A percentile compares a stretch with the other conserved stretches of the same genome.
Conservation (phyloP, 179 eudicot genomes). For the Corrigiola litoralis region DNA sequence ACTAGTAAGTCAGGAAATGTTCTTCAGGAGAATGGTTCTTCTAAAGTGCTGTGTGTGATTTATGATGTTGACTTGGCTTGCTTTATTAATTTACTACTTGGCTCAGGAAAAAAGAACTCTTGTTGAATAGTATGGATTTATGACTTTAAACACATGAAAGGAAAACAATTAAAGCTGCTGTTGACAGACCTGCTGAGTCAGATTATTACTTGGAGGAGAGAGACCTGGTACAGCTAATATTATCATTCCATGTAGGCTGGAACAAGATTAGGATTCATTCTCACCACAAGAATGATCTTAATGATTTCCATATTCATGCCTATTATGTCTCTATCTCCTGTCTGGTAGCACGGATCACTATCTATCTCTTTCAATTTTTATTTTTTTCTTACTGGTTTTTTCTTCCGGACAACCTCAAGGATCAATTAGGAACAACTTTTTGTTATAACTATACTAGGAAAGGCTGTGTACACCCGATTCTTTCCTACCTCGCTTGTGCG, state of each 20-base stretch:
- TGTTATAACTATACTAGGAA: too few species aligned
- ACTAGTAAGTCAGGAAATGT: too few species aligned
- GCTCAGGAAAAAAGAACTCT: neutral
- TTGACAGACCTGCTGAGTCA: conserved; percentile 13
- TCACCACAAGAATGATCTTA: conserved; percentile 18
- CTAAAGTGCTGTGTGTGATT: too few species aligned
- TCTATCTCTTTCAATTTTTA: conserved; percentile 1
- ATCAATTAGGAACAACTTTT: too few species aligned
- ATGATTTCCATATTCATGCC: neutral
- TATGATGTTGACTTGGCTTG: conserved; percentile 10
- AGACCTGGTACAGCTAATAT: conserved; percentile 12
- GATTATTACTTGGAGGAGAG: conserved; percentile 25
- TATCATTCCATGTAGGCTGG: conserved; percentile 22
- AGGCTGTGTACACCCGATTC: neutral
- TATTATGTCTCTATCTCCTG: conserved; percentile 2
- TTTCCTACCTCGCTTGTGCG: too few species aligned
- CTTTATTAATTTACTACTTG: neutral
- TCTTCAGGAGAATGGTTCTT: too few species aligned
- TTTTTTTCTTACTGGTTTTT: neutral
- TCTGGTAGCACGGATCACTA: neutral
- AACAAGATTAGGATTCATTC: conserved; percentile 17
- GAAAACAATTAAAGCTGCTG: conserved; percentile 10
- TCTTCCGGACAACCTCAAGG: too few species aligned
- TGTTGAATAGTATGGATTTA: conserved; percentile 9
- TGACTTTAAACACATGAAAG: conserved; percentile 10